Evolutionary conservation across 1,284 basidiomycete species (phyloP), one percentile per base, ranked within the genome.

Genomic region (Neolentinus lepideus): DNA sequence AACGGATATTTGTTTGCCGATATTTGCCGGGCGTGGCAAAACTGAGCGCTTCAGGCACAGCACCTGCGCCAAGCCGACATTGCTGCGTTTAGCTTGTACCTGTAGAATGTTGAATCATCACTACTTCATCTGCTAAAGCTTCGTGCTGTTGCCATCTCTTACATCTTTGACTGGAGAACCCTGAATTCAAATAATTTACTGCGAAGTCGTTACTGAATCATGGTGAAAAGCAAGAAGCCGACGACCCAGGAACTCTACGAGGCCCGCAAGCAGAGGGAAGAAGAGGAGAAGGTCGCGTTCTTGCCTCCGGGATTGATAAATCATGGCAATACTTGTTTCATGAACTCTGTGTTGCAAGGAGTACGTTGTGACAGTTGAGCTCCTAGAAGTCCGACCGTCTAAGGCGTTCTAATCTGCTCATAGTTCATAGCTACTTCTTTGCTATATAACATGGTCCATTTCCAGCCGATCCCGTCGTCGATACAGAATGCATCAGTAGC

Each of bases 261-360:
- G 59, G 80, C 78, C 25, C 71, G 78, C 54, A 83, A 77, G 62
- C 75, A 76, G 57, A 74, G 77, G 62, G 85, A 88, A 65, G 84
- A 87, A 61, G 71, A 73, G 50, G 85, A 86, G 64, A 73, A 69
- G 62, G 67, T 71, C 4, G 82, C 83, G 0, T 74, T 77, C 53
- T 71, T 88, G 9, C 87, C 86, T 0, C 85, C 88, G 2, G 92
- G 92, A 1, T 77, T 94, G 33, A 69, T 87, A 61, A 94, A 94
- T 68, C 87, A 93, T 73, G 90, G 90, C 47, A 94, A 94, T 71
- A 94, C 92, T 0, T 94, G 92, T 71, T 95, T 93, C 71, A 89
- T 95, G 83, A 95, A 94, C 71, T 92, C 90, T 19, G 90, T 92
- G 21, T 75, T 95, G 35, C 92, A 85, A 66, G 77, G 79, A 31